Base-by-base conservation (phyloP, 768 basidiomycete species). In the Cystobasidium onofrii region DNA sequence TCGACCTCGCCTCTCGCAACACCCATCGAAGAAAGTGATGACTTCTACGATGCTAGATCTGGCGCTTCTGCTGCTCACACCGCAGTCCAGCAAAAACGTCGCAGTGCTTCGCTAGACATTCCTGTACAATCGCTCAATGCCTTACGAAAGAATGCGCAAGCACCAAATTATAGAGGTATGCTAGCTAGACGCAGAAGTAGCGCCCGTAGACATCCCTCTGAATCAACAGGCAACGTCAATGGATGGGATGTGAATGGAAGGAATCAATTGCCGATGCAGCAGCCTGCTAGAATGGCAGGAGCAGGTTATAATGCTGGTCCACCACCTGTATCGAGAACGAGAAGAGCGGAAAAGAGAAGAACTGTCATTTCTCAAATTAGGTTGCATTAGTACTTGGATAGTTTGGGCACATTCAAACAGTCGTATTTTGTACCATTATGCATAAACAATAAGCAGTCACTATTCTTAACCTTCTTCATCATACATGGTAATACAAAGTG, bases 341-440 rank as follows among this genome's bases (percentile, higher is more conserved):
- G 44, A 44, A 43, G 55, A 25, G 55, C 55, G 23, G 73, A 74
- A 46, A 74, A 74, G 73, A 25, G 73, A 13, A 31, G 73, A 25
- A 74, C 73, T n/a, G 50, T 74, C 73, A 41, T 74, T 13, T 63
- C 64, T 27, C 65, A 50, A 12, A 27, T 74, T 3, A 67, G 50
- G 15, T 25, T 31, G 18, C 65, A 43, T 7, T 50, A 29, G 23
- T 29, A n/a, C n/a, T n/a, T n/a, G n/a, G n/a, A n/a, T n/a, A n/a
- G n/a, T n/a, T n/a, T n/a, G n/a, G 39, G 6, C 39, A 15, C 15
- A 39, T 39, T 39, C 39, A 15, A 39, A 15, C 39, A n/a, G n/a
- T n/a, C n/a, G n/a, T n/a, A 39, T 39, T 39, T 15, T 39, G 39
- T 39, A 39, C 39, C 6, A 39, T 39, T 39, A 6, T 6, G 39